Evolutionary conservation across 495 filamentous ascomycete genomes (phyloP).

Genomic region (Lineolata rhizophorae): DNA sequence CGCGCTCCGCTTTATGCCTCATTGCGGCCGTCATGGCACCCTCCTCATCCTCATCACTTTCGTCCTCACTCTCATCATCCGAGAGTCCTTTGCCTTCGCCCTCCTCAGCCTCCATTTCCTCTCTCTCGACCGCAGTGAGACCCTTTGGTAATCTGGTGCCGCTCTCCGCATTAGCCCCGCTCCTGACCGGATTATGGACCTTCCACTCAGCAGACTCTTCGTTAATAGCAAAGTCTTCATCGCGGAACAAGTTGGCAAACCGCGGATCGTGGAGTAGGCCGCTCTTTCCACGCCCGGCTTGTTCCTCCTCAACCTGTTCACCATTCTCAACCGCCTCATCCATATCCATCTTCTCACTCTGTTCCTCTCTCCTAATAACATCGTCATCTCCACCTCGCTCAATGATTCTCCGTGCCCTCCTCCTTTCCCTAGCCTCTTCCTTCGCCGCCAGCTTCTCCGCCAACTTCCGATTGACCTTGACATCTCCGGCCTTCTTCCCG

Average conservation of each 20-base stretch:
- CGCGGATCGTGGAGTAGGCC: conserved; percentile 60
- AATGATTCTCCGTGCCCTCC: conserved; percentile 34
- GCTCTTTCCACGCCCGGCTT: conserved; percentile 14
- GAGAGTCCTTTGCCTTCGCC: conserved; percentile 11
- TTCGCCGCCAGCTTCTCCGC: conserved; percentile 62
- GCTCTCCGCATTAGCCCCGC: no score
- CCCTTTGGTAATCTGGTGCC: conserved; percentile 36
- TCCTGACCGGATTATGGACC: conserved; percentile 66
- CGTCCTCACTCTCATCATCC: conserved; percentile 8
- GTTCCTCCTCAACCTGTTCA: conserved; percentile 4
- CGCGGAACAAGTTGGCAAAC: conserved; percentile 76
- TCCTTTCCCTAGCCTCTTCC: conserved; percentile 59
- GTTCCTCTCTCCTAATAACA: conserved; percentile 1
- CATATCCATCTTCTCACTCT: conserved; percentile 1
- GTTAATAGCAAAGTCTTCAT: conserved; percentile 80
- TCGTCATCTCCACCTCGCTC: conserved; percentile 31
- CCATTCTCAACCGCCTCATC: conserved; percentile 3
- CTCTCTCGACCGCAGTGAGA: conserved; percentile 47
- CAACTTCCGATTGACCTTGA: conserved; percentile 67
- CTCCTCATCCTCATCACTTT: conserved; percentile 22
- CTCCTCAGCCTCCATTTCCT: conserved; percentile 24
- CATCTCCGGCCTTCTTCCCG: conserved; percentile 76
- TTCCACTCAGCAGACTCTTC: conserved; percentile 76
- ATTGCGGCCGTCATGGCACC: conserved; percentile 16
- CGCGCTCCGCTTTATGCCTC: conserved; percentile 16